Evolutionary conservation across 345 rosid genomes (phyloP).

Genomic region (Linum trigynum): DNA sequence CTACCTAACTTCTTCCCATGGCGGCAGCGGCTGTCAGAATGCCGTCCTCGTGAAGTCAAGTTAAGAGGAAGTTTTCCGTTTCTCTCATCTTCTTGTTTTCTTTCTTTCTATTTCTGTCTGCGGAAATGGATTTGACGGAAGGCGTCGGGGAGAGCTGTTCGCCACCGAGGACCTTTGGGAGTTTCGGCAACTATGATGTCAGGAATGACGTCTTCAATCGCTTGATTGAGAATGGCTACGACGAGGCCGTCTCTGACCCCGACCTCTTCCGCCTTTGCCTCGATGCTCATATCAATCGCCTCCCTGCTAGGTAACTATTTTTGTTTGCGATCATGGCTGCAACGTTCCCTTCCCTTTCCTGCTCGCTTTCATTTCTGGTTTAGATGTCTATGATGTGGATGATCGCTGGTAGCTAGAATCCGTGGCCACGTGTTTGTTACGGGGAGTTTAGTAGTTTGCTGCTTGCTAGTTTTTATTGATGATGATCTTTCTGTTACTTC

Average conservation of each 20-base stretch:
- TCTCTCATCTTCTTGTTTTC: background rate
- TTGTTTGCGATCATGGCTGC: background rate
- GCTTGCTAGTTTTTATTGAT: too few relatives aligned
- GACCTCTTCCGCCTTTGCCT: slow-evolving; percentile 39
- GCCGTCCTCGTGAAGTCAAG: background rate
- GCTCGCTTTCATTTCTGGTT: background rate
- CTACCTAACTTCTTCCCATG: background rate
- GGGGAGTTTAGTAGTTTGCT: too few relatives aligned
- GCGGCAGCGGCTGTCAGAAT: background rate
- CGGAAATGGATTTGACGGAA: slow-evolving; percentile 53
- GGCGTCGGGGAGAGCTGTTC: slow-evolving; percentile 80
- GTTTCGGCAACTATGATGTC: slow-evolving; percentile 36
- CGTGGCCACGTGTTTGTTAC: too few relatives aligned
- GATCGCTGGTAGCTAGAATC: too few relatives aligned
- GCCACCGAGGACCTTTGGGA: slow-evolving; percentile 53
- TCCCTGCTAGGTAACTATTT: slow-evolving; percentile 47
- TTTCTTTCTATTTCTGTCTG: background rate
- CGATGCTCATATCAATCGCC: slow-evolving; percentile 58
- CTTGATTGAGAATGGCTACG: slow-evolving; percentile 40
- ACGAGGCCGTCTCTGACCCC: slow-evolving; percentile 43
- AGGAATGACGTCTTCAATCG: slow-evolving; percentile 45
- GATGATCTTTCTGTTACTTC: too few relatives aligned
- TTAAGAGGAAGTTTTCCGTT: background rate
- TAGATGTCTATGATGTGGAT: background rate
- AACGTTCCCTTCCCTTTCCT: too few relatives aligned